Evolutionary conservation across 2,329 filamentous ascomycete species (phyloP).

Genomic region (Fusarium sp.): DNA sequence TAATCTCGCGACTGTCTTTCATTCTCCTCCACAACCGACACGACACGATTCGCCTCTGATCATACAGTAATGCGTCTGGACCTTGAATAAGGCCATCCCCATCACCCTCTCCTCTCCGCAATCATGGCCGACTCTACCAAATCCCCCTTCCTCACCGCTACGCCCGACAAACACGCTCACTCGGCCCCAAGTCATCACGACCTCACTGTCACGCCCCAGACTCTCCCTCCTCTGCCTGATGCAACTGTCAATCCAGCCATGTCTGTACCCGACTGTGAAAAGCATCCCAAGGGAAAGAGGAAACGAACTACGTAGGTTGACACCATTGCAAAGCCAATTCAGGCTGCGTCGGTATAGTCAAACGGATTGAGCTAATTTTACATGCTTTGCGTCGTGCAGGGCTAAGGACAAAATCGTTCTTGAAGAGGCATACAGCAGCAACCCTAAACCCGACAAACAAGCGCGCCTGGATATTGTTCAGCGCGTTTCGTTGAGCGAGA

Average conservation of each 20-base stretch:
- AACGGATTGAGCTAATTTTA: conserved; percentile 38
- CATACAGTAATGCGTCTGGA: conserved; percentile 47
- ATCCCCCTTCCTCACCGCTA: conserved; percentile 40
- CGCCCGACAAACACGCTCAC: conserved; percentile 45
- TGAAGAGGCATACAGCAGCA: conserved; percentile 85
- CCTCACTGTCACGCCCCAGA: conserved; percentile 41
- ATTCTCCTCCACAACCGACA: conserved; percentile 14
- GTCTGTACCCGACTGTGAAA: conserved; percentile 50
- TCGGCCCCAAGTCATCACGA: conserved; percentile 47
- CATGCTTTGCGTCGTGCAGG: conserved; percentile 60
- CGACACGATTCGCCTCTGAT: conserved; percentile 34
- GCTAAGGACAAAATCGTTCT: conserved; percentile 90
- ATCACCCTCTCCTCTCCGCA: conserved; percentile 37
- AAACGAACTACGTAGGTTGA: conserved; percentile 71
- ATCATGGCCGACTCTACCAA: conserved; percentile 48
- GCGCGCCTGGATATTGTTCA: conserved; percentile 86
- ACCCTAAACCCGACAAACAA: conserved; percentile 92
- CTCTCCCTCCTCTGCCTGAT: conserved; percentile 43
- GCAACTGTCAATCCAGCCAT: conserved; percentile 23
- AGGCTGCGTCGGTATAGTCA: neutral
- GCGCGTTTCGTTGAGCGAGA: conserved; percentile 90
- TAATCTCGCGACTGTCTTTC: conserved; percentile 12
- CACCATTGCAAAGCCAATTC: neutral
- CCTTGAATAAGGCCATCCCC: conserved; percentile 47
- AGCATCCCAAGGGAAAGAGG: conserved; percentile 71